These are phyloP conservation scores for Sphaerulina musiva DNA, from an alignment of 2,329 filamentous ascomycete genomes.

Conservation along the genomic window DNA sequence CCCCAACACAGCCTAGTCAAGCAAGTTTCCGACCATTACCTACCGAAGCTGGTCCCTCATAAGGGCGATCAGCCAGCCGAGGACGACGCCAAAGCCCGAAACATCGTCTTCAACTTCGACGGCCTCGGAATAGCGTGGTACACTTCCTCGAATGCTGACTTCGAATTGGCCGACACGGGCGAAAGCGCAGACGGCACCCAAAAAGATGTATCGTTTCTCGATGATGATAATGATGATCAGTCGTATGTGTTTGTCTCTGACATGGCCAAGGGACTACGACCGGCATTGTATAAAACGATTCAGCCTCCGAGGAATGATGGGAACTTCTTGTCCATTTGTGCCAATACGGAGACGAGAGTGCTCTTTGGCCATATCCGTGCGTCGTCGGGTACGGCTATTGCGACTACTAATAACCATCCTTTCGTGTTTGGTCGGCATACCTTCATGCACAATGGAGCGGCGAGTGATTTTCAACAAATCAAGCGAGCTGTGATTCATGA, in stretches of 20 bases:
- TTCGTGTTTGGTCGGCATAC: conserved; percentile 50
- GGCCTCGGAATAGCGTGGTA: conserved; percentile 53
- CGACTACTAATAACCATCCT: conserved; percentile 49
- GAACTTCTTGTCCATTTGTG: conserved; percentile 49
- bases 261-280: conserved; percentile 33
- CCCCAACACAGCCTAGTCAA: conserved; percentile 40
- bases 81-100: conserved; percentile 44
- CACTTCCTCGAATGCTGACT: conserved; percentile 41
- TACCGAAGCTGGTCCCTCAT: conserved; percentile 48
- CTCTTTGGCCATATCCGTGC: conserved; percentile 51
- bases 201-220: conserved; percentile 23
- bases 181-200: conserved; percentile 26
- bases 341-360: conserved; percentile 46
- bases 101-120: conserved; percentile 50
- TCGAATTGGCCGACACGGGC: conserved; percentile 29
- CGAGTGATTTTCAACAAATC: conserved; percentile 44
- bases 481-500: conserved; percentile 42
- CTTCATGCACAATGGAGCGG: conserved; percentile 53
- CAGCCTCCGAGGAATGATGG: conserved; percentile 48
- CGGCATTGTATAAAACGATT: conserved; percentile 48
- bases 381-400: conserved; percentile 44
- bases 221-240: not conserved
- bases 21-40: conserved; percentile 49
- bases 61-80: conserved; percentile 40
- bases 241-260: conserved; percentile 8